phyloP scores from a whole-genome alignment of 2,329 filamentous ascomycete genomes.

The Ascochyta pisi region DNA sequence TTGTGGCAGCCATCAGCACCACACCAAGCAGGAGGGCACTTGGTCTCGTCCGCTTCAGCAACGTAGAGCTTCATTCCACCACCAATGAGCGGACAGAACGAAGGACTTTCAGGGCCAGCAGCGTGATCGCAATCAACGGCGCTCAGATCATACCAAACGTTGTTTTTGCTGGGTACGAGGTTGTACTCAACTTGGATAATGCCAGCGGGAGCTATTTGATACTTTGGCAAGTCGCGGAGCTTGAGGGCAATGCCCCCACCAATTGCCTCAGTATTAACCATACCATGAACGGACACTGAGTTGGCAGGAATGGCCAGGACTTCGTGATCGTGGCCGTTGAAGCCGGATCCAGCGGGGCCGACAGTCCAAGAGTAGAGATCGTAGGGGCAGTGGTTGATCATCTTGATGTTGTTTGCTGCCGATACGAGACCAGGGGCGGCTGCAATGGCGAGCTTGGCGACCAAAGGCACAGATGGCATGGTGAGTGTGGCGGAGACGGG shows the following conservation, averaged over 20 bases:
- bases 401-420: constrained; percentile 26
- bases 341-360: constrained; percentile 4
- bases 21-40: constrained; percentile 23
- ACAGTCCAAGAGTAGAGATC: constrained; percentile 31
- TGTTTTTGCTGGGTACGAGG: constrained; percentile 11
- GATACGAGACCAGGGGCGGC: background rate
- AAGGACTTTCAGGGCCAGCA: constrained; percentile 14
- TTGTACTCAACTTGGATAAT: constrained; percentile 37
- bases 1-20: constrained; percentile 12
- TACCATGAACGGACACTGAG: constrained; percentile 11
- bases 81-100: constrained; percentile 29
- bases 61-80: constrained; percentile 31
- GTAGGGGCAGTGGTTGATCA: constrained; percentile 35
- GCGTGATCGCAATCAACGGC: constrained; percentile 25
- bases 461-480: constrained; percentile 1
- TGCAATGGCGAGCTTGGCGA: background rate
- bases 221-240: constrained; percentile 30
- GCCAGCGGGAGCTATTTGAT: constrained; percentile 23
- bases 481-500: background rate
- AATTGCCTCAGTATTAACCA: constrained; percentile 16
- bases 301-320: constrained; percentile 17
- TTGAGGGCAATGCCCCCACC: constrained; percentile 29
- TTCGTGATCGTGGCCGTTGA: constrained; percentile 13
- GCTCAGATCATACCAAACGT: constrained; percentile 33
- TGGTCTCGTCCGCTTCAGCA: background rate